Base-by-base conservation (phyloP, 495 filamentous ascomycete genomes). In the Trichoderma parareesei region DNA sequence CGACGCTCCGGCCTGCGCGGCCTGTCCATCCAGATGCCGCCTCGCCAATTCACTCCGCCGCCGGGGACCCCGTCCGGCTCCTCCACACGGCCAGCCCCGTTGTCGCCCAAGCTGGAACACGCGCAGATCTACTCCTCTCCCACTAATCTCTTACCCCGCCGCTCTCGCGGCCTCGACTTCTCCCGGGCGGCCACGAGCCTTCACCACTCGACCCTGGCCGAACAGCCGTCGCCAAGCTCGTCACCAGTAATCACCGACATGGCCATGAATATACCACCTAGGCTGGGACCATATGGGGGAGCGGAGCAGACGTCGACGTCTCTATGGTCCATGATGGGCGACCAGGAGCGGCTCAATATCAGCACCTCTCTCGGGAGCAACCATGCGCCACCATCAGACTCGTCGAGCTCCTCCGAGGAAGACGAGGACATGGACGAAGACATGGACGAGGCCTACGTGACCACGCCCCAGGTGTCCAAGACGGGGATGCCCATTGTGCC, bases 141-240 rank as follows among this genome's bases (percentile, higher is more conserved):
- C n/a, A 74, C 74, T 53, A 94, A 90, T 16, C 87, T 93, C 18
- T 83, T 97, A 14, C 93, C 93, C 57, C 83, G 93, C 61, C 87
- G 92, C 61, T 95, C 91, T 6, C 85, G 93, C 35, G 92, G 92
- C 38, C 76, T 96, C 61, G 93, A 97, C 71, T 96, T 94, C 75
- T 90, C 92, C n/a, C 84, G 93, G 68, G 92, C 91, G 55, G 93
- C 92, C 65, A 98, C 94, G 5, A 96, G 92, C 68, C 82, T 98
- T 11, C 94, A 98, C 77, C 95, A 98, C 75, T 97, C 94, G 33
- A 98, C 89, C 3, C 81, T 97, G 8, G 92, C 92, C 53, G 88
- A 90, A 64, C 88, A 92, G 69, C 88, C 90, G 0, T 94, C 90
- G n/a, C 94, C 95, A 13, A 93, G 97, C 71, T 95, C 92, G 4